phyloP scores from a whole-genome alignment of 345 rosid genomes.

The Acer campestre region DNA sequence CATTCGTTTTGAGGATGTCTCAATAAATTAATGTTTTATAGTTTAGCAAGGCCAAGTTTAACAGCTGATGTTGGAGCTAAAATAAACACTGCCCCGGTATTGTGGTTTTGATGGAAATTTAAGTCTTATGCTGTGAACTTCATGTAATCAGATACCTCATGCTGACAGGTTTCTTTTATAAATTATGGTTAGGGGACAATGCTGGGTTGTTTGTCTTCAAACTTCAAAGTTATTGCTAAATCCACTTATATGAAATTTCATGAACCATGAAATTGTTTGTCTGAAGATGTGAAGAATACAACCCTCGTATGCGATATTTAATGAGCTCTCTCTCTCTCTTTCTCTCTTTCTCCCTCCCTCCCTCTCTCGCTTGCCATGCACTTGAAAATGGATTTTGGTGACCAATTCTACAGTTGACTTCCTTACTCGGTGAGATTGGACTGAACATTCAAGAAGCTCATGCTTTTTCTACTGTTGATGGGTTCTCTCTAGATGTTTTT shows the following conservation, averaged over 20 bases:
- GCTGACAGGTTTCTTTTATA: slow-evolving; percentile 6
- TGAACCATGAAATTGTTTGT: slow-evolving; percentile 12
- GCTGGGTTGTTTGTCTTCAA: slow-evolving; percentile 12
- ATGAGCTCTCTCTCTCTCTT: not conserved
- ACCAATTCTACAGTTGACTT: slow-evolving; percentile 62
- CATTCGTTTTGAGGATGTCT: slow-evolving; percentile 6
- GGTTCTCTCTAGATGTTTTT: slow-evolving; percentile 90
- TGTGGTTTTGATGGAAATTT: slow-evolving; percentile 7
- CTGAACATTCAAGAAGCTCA: slow-evolving; percentile 95
- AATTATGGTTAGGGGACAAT: slow-evolving; percentile 13
- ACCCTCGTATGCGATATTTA: slow-evolving; percentile 1
- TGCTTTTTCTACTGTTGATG: slow-evolving; percentile 92
- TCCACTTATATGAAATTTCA: not conserved
- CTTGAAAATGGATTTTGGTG: slow-evolving; percentile 17
- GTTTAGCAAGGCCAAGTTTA: slow-evolving; percentile 14
- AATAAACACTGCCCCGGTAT: not conserved
- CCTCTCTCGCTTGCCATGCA: slow-evolving; percentile 5
- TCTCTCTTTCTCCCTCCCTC: not conserved
- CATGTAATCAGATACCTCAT: slow-evolving; percentile 14
- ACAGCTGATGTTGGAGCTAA: slow-evolving; percentile 12
- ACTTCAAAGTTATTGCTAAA: slow-evolving; percentile 11
- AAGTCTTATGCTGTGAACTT: slow-evolving; percentile 13
- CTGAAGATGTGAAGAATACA: not conserved
- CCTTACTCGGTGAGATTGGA: slow-evolving; percentile 89
- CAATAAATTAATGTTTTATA: slow-evolving; percentile 2